Evolutionary conservation across 2,329 filamentous ascomycete species (phyloP), one percentile per base, ranked within the genome.

Genomic region (Curvularia sp.): DNA sequence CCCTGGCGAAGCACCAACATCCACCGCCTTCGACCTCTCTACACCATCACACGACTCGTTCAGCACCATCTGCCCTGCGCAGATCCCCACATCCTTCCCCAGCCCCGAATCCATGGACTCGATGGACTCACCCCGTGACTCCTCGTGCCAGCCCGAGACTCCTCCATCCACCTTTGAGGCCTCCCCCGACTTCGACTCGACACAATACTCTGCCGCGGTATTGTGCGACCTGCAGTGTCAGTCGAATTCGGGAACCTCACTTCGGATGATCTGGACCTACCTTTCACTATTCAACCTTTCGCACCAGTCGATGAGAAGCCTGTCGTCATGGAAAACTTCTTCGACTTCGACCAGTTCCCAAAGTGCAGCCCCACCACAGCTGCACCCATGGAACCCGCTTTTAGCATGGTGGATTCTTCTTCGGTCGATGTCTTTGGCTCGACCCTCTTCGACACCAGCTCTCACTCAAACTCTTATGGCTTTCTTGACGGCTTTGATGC

Each of bases 191-290:
- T 85, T 91, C 88, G 92, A 96, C 86, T 83, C 87, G 95, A 95
- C 93, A 97, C 95, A 97, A 97, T 93, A 96, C 97, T 93, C 95
- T 98, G 95, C 95, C 86, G 95, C 86, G 93, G 89, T 97, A 94
- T 97, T 98, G 95, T 98, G 90, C 81, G 95, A 97, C 95, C 95
- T 96, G 95, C 95, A 90, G 95, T 99, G 95, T 98, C 95, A 88
- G 89, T 94, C 91, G 90, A 86, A 82, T 67, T 74, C 74, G 66
- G 62, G 59, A 64, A 60, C 67, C 65, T 68, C 66, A 60, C 67
- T 69, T 52, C 66, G 68, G 65, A 64, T 73, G 68, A 75, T 69
- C 52, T 68, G 71, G 67, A 68, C 69, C 66, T 76, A 73, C 62
- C 72, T 76, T 71, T 68, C 69, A 53, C 69, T 74, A 57, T 76